phyloP scores from a whole-genome alignment of 179 eudicot genomes.

The Pouteria campechiana region DNA sequence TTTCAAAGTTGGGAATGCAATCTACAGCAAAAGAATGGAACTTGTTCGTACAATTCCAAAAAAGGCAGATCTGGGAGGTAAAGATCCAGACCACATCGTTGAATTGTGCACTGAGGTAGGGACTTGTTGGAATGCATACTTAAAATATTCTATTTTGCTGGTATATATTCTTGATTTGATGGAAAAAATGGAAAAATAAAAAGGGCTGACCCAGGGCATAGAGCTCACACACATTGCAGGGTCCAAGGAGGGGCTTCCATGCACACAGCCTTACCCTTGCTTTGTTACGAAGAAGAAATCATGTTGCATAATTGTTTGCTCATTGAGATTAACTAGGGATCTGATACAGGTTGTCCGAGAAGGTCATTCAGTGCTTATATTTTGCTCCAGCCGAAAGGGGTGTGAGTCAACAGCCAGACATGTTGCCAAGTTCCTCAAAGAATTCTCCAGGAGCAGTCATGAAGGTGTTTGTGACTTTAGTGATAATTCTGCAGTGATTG shows the following conservation, averaged over 20 bases:
- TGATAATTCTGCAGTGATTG: constrained; percentile 60
- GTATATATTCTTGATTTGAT: too few relatives aligned
- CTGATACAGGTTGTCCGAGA: constrained; percentile 85
- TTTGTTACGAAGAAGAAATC: too few relatives aligned
- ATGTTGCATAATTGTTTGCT: too few relatives aligned
- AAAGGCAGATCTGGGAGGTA: constrained; percentile 73
- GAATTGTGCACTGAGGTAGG: constrained; percentile 92
- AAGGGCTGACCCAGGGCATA: too few relatives aligned
- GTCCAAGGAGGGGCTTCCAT: too few relatives aligned
- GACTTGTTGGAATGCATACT: constrained; percentile 8
- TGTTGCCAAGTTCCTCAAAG: constrained; percentile 58
- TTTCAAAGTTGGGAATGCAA: constrained; percentile 78
- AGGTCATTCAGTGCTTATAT: constrained; percentile 86
- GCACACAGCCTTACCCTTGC: too few relatives aligned
- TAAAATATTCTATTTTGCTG: too few relatives aligned
- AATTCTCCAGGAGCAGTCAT: constrained; percentile 48
- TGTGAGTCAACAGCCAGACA: constrained; percentile 96
- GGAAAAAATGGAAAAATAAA: too few relatives aligned
- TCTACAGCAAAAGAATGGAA: constrained; percentile 74
- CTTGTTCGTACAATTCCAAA: constrained; percentile 64
- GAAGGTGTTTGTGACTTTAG: constrained; percentile 39
- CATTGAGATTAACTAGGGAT: too few relatives aligned
- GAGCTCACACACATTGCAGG: too few relatives aligned
- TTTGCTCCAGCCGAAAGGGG: constrained; percentile 98
- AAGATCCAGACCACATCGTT: constrained; percentile 97